phyloP scores from a whole-genome alignment of 768 basidiomycete species.

The Tylopilus balloui region DNA sequence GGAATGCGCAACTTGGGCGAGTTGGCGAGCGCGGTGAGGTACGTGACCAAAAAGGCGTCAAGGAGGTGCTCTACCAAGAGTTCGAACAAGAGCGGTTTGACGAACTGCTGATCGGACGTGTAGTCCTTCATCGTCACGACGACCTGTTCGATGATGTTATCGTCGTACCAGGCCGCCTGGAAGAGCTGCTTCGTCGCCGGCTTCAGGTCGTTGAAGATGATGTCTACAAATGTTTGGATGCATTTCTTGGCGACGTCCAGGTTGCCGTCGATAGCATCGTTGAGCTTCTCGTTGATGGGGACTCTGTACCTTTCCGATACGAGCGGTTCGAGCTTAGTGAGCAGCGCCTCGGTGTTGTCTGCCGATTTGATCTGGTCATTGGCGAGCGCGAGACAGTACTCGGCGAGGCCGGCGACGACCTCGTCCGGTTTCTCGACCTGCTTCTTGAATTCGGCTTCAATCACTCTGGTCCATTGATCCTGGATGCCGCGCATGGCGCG shows the following conservation, averaged over 20 bases:
- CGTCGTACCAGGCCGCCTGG: slow-evolving; percentile 85
- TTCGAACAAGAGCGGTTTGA: slow-evolving; percentile 88
- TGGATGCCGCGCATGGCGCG: slow-evolving; percentile 89
- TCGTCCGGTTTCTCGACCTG: slow-evolving; percentile 87
- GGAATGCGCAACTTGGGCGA: slow-evolving; percentile 86
- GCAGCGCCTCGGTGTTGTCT: slow-evolving; percentile 85
- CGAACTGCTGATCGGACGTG: slow-evolving; percentile 87
- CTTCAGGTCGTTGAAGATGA: slow-evolving; percentile 93
- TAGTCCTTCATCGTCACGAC: slow-evolving; percentile 96
- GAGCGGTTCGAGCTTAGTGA: slow-evolving; percentile 81
- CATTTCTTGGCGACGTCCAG: slow-evolving; percentile 98
- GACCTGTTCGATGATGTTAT: slow-evolving; percentile 79
- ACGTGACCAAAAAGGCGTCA: slow-evolving; percentile 84
- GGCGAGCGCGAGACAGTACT: slow-evolving; percentile 94
- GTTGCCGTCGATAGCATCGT: slow-evolving; percentile 97
- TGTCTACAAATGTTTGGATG: slow-evolving; percentile 88
- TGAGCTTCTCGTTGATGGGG: slow-evolving; percentile 79
- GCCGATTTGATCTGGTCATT: slow-evolving; percentile 98
- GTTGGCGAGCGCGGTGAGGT: slow-evolving; percentile 83
- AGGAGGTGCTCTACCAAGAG: slow-evolving; percentile 89
- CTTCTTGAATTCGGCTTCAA: slow-evolving; percentile 85
- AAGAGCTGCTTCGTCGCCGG: slow-evolving; percentile 83
- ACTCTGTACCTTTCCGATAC: slow-evolving; percentile 89
- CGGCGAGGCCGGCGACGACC: slow-evolving; percentile 80
- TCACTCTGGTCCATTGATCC: slow-evolving; percentile 76